phyloP scores from a whole-genome alignment of 2,329 filamentous ascomycete species.

The Arthrobotrys entomopaga region DNA sequence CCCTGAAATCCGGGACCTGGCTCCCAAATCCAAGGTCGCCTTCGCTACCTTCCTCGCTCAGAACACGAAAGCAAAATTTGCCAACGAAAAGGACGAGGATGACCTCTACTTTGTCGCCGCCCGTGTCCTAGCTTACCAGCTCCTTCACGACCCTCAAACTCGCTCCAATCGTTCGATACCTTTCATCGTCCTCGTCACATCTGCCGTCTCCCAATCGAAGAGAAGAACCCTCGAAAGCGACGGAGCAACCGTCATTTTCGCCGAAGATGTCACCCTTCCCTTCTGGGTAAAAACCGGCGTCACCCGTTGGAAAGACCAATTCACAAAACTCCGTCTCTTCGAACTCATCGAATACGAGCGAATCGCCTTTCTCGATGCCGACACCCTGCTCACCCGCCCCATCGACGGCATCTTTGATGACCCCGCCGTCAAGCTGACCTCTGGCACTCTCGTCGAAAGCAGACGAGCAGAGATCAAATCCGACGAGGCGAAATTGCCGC shows the following conservation, averaged over 20 bases:
- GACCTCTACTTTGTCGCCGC: conserved; percentile 63
- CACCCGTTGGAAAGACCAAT: conserved; percentile 63
- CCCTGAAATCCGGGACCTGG: conserved; percentile 37
- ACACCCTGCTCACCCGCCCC: conserved; percentile 61
- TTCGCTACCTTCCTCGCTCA: conserved; percentile 62
- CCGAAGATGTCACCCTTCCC: conserved; percentile 60
- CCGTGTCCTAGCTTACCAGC: conserved; percentile 63
- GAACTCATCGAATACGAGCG: conserved; percentile 63
- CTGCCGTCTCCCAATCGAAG: conserved; percentile 60
- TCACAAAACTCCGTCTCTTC: conserved; percentile 64
- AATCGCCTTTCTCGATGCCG: conserved; percentile 64
- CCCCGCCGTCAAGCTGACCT: conserved; percentile 51
- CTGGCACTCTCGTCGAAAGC: conserved; percentile 56
- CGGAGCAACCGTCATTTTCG: conserved; percentile 62
- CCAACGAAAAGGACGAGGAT: conserved; percentile 57
- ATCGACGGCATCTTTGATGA: conserved; percentile 63
- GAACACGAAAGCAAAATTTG: conserved; percentile 56
- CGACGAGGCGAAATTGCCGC: conserved; percentile 60
- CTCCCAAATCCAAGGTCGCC: conserved; percentile 38
- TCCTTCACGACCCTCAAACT: conserved; percentile 62
- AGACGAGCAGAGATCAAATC: conserved; percentile 53
- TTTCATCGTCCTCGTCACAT: conserved; percentile 62
- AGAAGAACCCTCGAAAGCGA: conserved; percentile 61
- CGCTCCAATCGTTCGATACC: conserved; percentile 60
- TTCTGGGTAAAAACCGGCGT: conserved; percentile 62